These are phyloP conservation scores for Venturia carpophila DNA, from an alignment of 2,329 filamentous ascomycete species.

Conservation along the genomic window DNA sequence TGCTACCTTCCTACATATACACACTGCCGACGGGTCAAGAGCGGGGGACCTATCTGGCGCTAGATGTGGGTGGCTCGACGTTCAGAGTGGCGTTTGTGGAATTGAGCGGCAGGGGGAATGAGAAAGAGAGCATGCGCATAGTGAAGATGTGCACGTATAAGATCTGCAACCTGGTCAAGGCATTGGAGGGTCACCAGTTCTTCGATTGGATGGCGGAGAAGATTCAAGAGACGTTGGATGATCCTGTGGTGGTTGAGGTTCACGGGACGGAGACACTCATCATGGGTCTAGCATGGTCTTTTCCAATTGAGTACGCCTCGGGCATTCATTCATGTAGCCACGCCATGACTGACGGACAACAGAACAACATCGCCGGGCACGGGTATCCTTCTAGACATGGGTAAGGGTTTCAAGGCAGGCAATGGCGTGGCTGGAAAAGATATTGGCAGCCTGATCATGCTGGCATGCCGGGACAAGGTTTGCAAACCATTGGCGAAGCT, in stretches of 20 bases:
- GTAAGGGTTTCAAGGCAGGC: slow-evolving; percentile 56
- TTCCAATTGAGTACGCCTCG: slow-evolving; percentile 49
- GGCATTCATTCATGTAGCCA: not conserved
- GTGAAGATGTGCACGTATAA: slow-evolving; percentile 46
- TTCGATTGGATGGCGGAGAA: slow-evolving; percentile 60
- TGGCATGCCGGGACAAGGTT: slow-evolving; percentile 46
- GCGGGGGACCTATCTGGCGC: slow-evolving; percentile 51
- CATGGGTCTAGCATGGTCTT: slow-evolving; percentile 59
- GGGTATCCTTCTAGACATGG: slow-evolving; percentile 54
- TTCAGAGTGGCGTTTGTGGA: slow-evolving; percentile 55
- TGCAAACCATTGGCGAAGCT: slow-evolving; percentile 19
- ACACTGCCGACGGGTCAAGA: slow-evolving; percentile 53
- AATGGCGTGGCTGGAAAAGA: slow-evolving; percentile 53
- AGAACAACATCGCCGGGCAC: slow-evolving; percentile 52
- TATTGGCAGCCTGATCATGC: slow-evolving; percentile 51
- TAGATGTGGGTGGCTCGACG: slow-evolving; percentile 60
- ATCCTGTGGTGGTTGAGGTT: slow-evolving; percentile 27
- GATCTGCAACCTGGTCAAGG: slow-evolving; percentile 50
- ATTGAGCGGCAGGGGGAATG: slow-evolving; percentile 40
- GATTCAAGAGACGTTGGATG: slow-evolving; percentile 42
- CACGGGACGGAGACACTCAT: slow-evolving; percentile 38
- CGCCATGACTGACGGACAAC: not conserved
- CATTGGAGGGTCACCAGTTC: slow-evolving; percentile 48
- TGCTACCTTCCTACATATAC: slow-evolving; percentile 59
- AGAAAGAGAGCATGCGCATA: slow-evolving; percentile 44